A percentile compares a stretch with the other conserved stretches of the same genome.
phyloP scores from a whole-genome alignment of 805 yeast species.

The Candida rishiriensis region DNA sequence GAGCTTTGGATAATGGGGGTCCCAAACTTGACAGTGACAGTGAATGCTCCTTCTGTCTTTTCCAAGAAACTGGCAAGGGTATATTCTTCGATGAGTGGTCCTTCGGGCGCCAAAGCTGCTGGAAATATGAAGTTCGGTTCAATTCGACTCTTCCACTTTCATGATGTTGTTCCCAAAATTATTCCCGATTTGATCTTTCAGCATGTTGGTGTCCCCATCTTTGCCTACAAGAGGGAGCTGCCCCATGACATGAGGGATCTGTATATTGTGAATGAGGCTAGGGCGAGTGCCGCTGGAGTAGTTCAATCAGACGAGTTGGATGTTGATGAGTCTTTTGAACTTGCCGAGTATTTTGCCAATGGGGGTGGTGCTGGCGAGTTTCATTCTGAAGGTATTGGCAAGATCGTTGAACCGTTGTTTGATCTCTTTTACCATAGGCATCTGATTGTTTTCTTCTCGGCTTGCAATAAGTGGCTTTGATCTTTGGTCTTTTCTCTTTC shows the following conservation, averaged over 20 bases:
- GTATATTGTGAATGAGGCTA: background rate
- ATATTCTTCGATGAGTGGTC: slow-evolving; percentile 4
- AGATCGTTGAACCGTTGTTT: too few species aligned
- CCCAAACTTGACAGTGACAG: slow-evolving; percentile 9
- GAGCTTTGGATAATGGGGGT: slow-evolving; percentile 53
- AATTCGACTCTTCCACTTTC: slow-evolving; percentile 11
- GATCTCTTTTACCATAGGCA: too few species aligned
- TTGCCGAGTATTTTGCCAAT: too few species aligned
- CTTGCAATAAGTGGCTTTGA: too few species aligned
- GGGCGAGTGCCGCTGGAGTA: too few species aligned
- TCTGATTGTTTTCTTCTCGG: too few species aligned
- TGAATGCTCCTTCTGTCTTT: slow-evolving; percentile 17
- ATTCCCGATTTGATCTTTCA: slow-evolving; percentile 12
- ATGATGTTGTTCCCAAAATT: slow-evolving; percentile 17
- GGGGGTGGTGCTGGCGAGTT: too few species aligned
- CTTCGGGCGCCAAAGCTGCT: background rate
- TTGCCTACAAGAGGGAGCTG: slow-evolving; percentile 9
- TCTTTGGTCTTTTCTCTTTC: too few species aligned
- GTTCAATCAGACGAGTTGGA: too few species aligned
- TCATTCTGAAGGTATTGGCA: too few species aligned
- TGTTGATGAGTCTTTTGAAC: too few species aligned
- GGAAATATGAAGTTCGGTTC: slow-evolving; percentile 6
- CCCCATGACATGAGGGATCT: slow-evolving; percentile 9
- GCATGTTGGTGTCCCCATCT: slow-evolving; percentile 14
- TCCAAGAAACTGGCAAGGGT: slow-evolving; percentile 11